phyloP scores from a whole-genome alignment of 164 flowering plant genomes.

The Protea cynaroides region DNA sequence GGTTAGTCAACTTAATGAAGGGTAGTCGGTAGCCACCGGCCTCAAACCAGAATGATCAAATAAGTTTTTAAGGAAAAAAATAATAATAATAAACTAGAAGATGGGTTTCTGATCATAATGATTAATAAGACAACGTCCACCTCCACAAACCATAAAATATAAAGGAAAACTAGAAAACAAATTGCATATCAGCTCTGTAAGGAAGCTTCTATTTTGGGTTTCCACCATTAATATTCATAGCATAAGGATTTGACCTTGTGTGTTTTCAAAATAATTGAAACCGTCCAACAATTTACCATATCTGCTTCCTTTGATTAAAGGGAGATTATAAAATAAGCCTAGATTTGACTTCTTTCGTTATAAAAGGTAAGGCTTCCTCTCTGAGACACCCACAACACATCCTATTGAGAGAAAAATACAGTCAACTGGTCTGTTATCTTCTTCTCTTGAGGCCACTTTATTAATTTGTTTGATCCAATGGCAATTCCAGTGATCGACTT shows the following conservation, averaged over 20 bases:
- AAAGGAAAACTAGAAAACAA: no score
- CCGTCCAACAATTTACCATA: neutral
- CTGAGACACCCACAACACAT: neutral
- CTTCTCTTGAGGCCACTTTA: neutral
- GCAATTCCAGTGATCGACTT: constrained; percentile 87
- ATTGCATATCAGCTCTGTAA: neutral
- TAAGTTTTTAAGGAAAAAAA: no score
- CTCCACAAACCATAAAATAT: no score
- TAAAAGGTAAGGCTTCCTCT: neutral
- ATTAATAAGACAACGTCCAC: no score
- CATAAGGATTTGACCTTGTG: neutral
- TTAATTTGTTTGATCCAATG: constrained; percentile 24
- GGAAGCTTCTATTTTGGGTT: neutral
- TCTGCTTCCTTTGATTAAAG: neutral
- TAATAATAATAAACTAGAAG: no score
- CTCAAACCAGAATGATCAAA: no score
- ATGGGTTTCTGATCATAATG: no score
- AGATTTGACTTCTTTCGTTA: no score
- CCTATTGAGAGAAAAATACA: neutral
- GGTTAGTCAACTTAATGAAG: no score
- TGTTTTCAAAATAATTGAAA: neutral
- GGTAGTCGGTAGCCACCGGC: no score
- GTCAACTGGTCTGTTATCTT: neutral
- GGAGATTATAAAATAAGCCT: neutral
- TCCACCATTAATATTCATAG: neutral